Base-by-base conservation (phyloP, 139 green algal species). In the Chlamydomonas applanata region DNA sequence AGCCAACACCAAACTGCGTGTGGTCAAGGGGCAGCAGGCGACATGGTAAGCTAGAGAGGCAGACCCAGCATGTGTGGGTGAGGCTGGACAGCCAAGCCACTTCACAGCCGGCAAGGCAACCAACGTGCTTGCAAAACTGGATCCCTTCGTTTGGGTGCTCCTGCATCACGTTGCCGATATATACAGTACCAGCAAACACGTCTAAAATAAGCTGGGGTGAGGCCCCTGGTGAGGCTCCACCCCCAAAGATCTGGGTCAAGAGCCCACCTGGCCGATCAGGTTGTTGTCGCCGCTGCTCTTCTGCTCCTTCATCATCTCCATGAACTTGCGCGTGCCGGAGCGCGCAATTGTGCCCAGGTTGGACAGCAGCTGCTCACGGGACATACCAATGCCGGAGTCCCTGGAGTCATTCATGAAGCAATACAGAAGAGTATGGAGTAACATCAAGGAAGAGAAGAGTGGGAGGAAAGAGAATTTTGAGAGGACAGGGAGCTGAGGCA, bases 331-430 rank as follows among this genome's bases (percentile, higher is more conserved):
- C 27, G 96, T 99, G 62, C 96, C 95, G 36, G 88, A 96, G 59
- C 91, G 85, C 3, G 96, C 96, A 71, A 99, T 99, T 45, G 96
- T 99, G 57, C 96, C 96, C 78, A 99, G 90, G 73, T 89, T 94
- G 72, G 78, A 78, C 35, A 98, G 74, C 66, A 99, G 87, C 71
- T 99, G 92, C 73, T 97, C 92, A 24, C 75, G 82, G 3, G 91
- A 97, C 96, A 99, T 98, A 63, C 96, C 96, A 13, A 98, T 89
- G 35, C 96, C 96, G 5, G 90, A 91, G 84, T 98, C 94, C 72
- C 85, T 91, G 79, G 16, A 33, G 63, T 53, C 40, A 49, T 7
- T 24, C n/a, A n/a, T n/a, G n/a, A n/a, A n/a, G n/a, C n/a, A n/a
- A n/a, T n/a, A n/a, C n/a, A n/a, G n/a, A n/a, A n/a, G n/a, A n/a